Evolutionary conservation across 805 yeast genomes (phyloP), one percentile per base, ranked within the genome.

Genomic region (Candida oleophila): DNA sequence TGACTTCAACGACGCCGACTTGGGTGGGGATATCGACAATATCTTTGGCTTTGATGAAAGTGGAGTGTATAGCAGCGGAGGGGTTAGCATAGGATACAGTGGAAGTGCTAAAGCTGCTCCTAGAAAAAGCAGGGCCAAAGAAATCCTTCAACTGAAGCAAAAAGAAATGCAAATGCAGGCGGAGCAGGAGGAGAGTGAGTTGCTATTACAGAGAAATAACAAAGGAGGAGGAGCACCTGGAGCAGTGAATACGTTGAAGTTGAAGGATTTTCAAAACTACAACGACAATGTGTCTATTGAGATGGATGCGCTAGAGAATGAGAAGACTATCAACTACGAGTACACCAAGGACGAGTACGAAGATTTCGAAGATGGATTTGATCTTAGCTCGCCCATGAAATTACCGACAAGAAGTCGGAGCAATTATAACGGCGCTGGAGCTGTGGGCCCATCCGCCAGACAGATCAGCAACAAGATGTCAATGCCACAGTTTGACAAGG

Each of bases 321-420:
- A 70, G n/a, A 55, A 51, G 41, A 65, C 71, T 4, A 52, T 69
- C 19, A 61, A 67, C 44, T 68, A 64, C 46, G 73, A 69, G 46
- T 68, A 66, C 47, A 64, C 65, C 4, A 50, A 62, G 34, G 74
- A 70, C 45, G 74, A 69, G 43, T 61, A 54, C 50, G 73, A 67
- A 41, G 54, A 60, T 16, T 67, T 68, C 47, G 71, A 68, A 35
- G 67, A 65, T 22, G 75, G 74, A 3, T 68, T 69, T 48, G 73
- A 64, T 30, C 48, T 45, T 11, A 46, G 45, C 18, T 47, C 45
- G 2, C 57, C 55, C 1, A 41, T 43, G 9, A 22, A 16, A 14
- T 19, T 42, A n/a, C 45, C 39, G 11, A 12, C 44, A 44, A 15
- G 20, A 20, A 3, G 11, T 20, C 38, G 33, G 35, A 42, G 34